These are phyloP conservation scores for Trametes cinnabarina DNA, from an alignment of 768 basidiomycete genomes.

Conservation along the genomic window DNA sequence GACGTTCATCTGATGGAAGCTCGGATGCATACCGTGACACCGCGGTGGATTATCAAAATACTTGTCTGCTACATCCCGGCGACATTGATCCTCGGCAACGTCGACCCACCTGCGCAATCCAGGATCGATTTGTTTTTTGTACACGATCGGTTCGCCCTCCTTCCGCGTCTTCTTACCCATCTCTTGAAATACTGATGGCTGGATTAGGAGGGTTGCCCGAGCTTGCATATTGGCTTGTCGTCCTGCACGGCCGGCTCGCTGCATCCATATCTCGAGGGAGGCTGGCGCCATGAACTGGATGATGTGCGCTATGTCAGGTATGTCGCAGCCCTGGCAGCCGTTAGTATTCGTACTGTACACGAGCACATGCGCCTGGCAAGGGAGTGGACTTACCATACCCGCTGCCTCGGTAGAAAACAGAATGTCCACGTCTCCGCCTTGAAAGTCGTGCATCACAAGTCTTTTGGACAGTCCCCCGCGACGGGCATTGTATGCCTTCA, in stretches of 20 bases:
- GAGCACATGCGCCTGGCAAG: no score
- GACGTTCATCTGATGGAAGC: no score
- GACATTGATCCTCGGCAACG: conserved; percentile 22
- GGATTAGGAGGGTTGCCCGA: neutral
- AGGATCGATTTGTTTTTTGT: conserved; percentile 30
- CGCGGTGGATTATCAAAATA: conserved; percentile 35
- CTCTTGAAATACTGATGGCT: neutral
- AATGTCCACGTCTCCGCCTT: neutral
- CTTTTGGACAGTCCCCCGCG: neutral
- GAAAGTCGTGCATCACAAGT: neutral
- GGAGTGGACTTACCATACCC: neutral
- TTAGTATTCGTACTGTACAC: no score
- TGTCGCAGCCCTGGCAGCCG: conserved; percentile 10
- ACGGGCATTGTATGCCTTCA: neutral
- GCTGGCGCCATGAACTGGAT: conserved; percentile 36
- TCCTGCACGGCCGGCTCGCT: conserved; percentile 23
- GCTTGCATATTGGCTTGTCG: neutral
- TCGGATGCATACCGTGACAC: neutral
- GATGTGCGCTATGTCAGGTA: conserved; percentile 36
- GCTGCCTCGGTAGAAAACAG: neutral
- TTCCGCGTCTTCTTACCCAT: neutral
- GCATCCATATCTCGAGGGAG: conserved; percentile 34
- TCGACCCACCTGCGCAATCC: conserved; percentile 31
- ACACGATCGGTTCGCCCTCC: neutral
- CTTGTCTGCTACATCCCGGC: conserved; percentile 29